These are phyloP conservation scores for Flaveria ramosissima DNA, from an alignment of 129 eudicot species.

Conservation along the genomic window DNA sequence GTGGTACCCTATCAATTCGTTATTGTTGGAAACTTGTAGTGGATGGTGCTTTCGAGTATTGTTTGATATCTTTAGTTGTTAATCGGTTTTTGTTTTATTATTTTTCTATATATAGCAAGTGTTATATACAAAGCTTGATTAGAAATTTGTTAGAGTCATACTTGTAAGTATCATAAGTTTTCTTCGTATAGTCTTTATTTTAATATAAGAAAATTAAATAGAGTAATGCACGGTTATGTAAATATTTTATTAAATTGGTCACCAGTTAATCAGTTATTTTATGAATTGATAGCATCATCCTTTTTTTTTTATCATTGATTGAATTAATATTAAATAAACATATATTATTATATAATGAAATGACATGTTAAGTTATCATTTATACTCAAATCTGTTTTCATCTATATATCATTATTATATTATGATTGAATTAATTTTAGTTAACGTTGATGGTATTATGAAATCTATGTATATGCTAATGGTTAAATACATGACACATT, in stretches of 20 bases:
- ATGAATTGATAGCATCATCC: neutral
- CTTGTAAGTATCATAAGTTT: neutral
- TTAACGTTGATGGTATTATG: no score
- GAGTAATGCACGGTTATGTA: neutral
- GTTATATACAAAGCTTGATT: neutral
- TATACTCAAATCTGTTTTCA: neutral
- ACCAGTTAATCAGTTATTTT: no score
- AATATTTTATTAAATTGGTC: no score
- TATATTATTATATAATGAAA: no score
- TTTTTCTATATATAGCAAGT: neutral
- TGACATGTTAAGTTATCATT: neutral
- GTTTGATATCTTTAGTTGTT: neutral
- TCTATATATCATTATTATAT: neutral
- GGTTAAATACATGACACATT: no score
- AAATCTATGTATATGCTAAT: no score
- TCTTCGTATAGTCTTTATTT: neutral
- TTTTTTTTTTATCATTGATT: no score
- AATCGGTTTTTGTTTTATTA: neutral
- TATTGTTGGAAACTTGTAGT: neutral
- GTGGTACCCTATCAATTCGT: constrained; percentile 31
- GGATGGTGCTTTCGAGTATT: neutral
- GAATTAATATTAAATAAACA: no score
- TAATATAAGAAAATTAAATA: neutral
- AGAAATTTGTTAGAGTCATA: neutral
- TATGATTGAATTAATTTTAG: no score